Percentiles rank a stretch among this genome's conserved stretches.
Evolutionary conservation across 768 basidiomycete species (phyloP).

Genomic region (Boletus subcaerulescens): DNA sequence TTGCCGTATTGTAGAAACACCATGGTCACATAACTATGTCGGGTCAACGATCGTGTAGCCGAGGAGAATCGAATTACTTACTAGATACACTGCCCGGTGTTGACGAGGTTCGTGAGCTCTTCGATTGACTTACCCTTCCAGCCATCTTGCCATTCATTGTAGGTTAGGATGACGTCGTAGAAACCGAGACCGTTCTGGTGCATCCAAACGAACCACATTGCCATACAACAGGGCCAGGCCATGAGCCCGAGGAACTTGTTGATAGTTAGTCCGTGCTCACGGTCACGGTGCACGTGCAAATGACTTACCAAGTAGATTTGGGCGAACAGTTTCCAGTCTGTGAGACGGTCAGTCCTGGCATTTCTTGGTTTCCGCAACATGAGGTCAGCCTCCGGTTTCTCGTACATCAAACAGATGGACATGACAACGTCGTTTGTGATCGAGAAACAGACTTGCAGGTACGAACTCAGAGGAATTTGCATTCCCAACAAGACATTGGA

Average conservation of each 20-base stretch:
- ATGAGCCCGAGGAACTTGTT: conserved; percentile 42
- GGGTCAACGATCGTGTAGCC: background rate
- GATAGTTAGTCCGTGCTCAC: conserved; percentile 1
- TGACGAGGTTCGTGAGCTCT: conserved; percentile 36
- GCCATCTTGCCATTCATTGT: conserved; percentile 38
- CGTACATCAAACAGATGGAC: conserved; percentile 49
- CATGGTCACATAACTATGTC: conserved; percentile 44
- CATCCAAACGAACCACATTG: conserved; percentile 42
- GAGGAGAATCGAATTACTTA: conserved; percentile 20
- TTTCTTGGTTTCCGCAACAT: conserved; percentile 49
- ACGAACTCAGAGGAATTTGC: conserved; percentile 54
- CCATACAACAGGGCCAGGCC: conserved; percentile 46
- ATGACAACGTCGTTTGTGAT: conserved; percentile 52
- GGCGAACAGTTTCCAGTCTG: conserved; percentile 46
- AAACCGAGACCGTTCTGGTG: conserved; percentile 36
- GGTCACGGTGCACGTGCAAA: background rate
- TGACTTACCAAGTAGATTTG: conserved; percentile 45
- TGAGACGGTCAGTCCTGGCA: conserved; percentile 47
- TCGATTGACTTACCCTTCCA: conserved; percentile 32
- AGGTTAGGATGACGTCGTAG: conserved; percentile 39
- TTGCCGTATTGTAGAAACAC: conserved; percentile 45
- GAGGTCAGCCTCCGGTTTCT: conserved; percentile 50
- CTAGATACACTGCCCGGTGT: conserved; percentile 46
- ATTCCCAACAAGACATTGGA: conserved; percentile 57
- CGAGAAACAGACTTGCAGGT: conserved; percentile 55